Conservation (phyloP, 176 grass and related monocot species). For the Carex parvula region DNA sequence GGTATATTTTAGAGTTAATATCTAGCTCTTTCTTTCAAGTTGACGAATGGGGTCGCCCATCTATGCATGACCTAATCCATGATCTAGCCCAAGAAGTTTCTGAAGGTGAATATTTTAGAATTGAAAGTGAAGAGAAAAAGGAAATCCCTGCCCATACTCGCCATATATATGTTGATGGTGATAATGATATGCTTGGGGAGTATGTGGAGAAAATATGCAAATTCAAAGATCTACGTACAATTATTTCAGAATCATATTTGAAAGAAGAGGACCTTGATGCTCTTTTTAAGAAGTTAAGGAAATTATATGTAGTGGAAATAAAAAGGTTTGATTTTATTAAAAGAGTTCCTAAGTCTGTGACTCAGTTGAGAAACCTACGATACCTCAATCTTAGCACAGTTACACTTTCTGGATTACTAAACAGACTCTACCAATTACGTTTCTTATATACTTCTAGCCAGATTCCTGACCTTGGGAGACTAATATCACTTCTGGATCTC, state of each 20-base stretch:
- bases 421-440: too few relatives aligned
- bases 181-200: background rate
- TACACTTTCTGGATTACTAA: too few relatives aligned
- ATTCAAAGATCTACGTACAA: too few relatives aligned
- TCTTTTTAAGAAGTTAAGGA: conserved; percentile 8
- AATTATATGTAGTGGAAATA: conserved; percentile 20
- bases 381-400: background rate
- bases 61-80: conserved; percentile 33
- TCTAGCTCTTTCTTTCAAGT: conserved; percentile 33
- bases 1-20: conserved; percentile 14
- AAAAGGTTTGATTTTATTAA: background rate
- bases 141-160: conserved; percentile 17
- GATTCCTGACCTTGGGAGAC: too few relatives aligned
- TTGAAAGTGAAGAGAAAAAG: background rate
- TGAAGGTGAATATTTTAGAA: conserved; percentile 20
- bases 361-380: conserved; percentile 6
- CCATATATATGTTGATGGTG: background rate
- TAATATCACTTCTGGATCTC: too few relatives aligned
- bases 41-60: background rate
- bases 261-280: background rate
- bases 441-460: too few relatives aligned
- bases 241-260: background rate
- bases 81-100: conserved; percentile 28
- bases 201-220: background rate
- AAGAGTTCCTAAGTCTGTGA: background rate